Evolutionary conservation across 164 flowering plant species (phyloP).

Genomic region (Piper longum): DNA sequence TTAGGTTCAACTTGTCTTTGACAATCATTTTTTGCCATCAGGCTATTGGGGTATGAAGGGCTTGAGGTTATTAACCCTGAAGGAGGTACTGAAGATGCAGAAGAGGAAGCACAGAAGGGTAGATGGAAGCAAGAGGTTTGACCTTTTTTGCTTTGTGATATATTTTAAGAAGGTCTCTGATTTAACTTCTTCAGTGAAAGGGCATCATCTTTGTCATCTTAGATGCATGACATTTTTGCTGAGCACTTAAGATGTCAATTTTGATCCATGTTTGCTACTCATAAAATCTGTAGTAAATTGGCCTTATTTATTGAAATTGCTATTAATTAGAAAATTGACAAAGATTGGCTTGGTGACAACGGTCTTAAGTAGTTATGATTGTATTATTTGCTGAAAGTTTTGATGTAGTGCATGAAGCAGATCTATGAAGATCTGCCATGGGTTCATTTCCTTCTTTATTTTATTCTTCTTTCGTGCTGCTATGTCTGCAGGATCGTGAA

Average conservation of each 20-base stretch:
- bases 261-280: too few species aligned
- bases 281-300: neutral
- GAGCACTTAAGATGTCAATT: neutral
- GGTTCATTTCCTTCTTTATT: too few species aligned
- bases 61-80: constrained; percentile 82
- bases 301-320: too few species aligned
- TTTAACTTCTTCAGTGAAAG: neutral
- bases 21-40: constrained; percentile 7
- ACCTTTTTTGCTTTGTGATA: too few species aligned
- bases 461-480: neutral
- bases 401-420: too few species aligned
- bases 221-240: neutral
- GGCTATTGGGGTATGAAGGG: constrained; percentile 64
- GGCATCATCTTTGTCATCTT: neutral
- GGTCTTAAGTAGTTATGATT: too few species aligned
- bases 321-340: too few species aligned
- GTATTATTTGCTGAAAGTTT: too few species aligned
- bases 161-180: too few species aligned
- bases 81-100: constrained; percentile 76
- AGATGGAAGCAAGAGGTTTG: constrained; percentile 80
- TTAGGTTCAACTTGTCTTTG: too few species aligned
- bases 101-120: constrained; percentile 70
- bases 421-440: too few species aligned
- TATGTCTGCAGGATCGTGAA: constrained; percentile 44
- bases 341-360: too few species aligned